These are phyloP conservation scores for Monascus purpureus DNA, from an alignment of 495 filamentous ascomycete species.

Conservation along the genomic window DNA sequence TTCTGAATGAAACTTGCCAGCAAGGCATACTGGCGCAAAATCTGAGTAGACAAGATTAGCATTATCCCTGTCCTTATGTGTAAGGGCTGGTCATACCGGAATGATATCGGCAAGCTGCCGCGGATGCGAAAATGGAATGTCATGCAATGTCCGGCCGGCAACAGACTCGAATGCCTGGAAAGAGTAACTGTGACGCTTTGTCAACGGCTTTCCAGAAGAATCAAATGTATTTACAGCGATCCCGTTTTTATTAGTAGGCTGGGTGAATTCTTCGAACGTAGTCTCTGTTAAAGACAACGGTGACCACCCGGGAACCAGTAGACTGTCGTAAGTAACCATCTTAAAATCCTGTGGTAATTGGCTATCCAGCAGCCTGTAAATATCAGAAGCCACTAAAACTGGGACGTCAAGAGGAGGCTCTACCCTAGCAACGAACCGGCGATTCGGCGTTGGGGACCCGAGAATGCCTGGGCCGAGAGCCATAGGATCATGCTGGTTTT, in stretches of 20 bases:
- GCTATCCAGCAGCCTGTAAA: constrained; percentile 50
- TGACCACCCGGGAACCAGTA: constrained; percentile 43
- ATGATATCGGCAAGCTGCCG: constrained; percentile 68
- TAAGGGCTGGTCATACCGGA: constrained; percentile 27
- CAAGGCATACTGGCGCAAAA: constrained; percentile 63
- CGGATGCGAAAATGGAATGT: constrained; percentile 77
- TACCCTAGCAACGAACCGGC: constrained; percentile 70
- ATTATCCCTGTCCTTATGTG: not conserved
- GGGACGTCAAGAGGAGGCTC: constrained; percentile 75
- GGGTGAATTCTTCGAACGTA: constrained; percentile 12
- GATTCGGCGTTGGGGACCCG: constrained; percentile 43
- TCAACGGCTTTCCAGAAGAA: constrained; percentile 22
- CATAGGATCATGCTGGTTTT: constrained; percentile 29
- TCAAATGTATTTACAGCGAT: constrained; percentile 21
- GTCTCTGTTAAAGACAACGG: constrained; percentile 10
- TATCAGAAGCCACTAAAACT: constrained; percentile 46
- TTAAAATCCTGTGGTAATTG: constrained; percentile 38
- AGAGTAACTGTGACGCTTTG: constrained; percentile 47
- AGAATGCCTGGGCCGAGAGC: constrained; percentile 30
- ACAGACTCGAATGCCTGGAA: constrained; percentile 59
- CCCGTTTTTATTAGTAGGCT: constrained; percentile 17
- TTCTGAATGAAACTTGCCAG: constrained; percentile 49
- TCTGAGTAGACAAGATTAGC: constrained; percentile 11
- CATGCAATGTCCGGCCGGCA: constrained; percentile 50
- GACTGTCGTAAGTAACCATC: constrained; percentile 48